These are phyloP conservation scores for Trichophyton simii DNA, from an alignment of 2,329 filamentous ascomycete genomes.

Conservation along the genomic window DNA sequence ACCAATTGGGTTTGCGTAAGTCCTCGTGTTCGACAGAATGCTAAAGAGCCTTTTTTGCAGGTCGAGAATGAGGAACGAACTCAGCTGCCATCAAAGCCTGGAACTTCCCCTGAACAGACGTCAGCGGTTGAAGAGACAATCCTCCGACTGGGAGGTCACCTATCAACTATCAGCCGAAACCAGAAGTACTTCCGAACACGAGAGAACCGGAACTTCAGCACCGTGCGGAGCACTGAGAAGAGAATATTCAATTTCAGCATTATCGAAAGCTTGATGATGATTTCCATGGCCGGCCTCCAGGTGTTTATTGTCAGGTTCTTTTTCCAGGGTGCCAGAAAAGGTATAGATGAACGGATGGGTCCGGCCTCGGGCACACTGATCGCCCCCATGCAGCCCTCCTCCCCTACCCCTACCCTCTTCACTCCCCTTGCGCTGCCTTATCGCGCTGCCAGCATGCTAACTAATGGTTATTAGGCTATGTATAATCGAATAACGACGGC, in stretches of 20 bases:
- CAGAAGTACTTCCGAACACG: conserved; percentile 99
- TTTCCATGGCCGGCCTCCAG: conserved; percentile 90
- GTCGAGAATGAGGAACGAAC: conserved; percentile 82
- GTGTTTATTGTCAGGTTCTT: conserved; percentile 98
- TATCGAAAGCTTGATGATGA: conserved; percentile 80
- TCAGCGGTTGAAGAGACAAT: conserved; percentile 82
- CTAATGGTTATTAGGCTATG: conserved; percentile 6
- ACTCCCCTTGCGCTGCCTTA: neutral
- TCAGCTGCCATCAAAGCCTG: conserved; percentile 75
- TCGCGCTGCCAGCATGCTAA: conserved; percentile 5
- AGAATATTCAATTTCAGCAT: conserved; percentile 96
- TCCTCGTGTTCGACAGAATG: neutral
- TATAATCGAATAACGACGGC: conserved; percentile 7
- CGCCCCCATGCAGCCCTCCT: neutral
- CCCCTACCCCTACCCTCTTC: neutral
- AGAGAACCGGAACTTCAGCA: conserved; percentile 98
- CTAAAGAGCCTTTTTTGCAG: conserved; percentile 34
- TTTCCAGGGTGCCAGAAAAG: conserved; percentile 76
- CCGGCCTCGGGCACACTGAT: neutral
- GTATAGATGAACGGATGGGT: conserved; percentile 24
- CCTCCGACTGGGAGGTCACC: conserved; percentile 82
- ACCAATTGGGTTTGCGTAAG: neutral
- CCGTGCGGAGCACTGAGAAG: conserved; percentile 86
- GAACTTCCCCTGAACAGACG: conserved; percentile 78
- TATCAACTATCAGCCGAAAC: conserved; percentile 89